A percentile compares a stretch with the other conserved stretches of the same genome.
These are phyloP conservation scores for Plasmopara viticola DNA, from an alignment of 352 stramenopile species.

Conservation along the genomic window DNA sequence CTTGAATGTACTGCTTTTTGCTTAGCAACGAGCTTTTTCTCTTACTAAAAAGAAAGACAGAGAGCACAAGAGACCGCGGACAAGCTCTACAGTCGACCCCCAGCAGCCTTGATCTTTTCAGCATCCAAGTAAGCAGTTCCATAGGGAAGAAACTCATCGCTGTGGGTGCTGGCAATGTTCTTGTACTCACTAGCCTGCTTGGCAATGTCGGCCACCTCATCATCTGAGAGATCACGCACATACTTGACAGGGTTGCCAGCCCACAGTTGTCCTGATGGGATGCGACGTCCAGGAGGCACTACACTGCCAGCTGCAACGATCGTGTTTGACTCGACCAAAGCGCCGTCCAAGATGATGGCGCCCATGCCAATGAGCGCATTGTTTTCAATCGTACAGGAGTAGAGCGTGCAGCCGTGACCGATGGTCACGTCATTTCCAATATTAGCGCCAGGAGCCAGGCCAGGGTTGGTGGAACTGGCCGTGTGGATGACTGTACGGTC, in stretches of 20 bases:
- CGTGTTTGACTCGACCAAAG: slow-evolving; percentile 89
- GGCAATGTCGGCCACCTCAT: slow-evolving; percentile 86
- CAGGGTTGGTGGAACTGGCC: slow-evolving; percentile 69
- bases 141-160: slow-evolving; percentile 86
- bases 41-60: slow-evolving; percentile 15
- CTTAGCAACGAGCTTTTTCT: slow-evolving; percentile 12
- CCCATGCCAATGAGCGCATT: slow-evolving; percentile 96
- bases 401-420: slow-evolving; percentile 92
- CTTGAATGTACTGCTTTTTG: no score
- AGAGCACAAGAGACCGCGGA: slow-evolving; percentile 7
- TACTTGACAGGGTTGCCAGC: slow-evolving; percentile 95
- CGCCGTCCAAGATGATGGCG: slow-evolving; percentile 89
- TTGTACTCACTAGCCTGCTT: slow-evolving; percentile 86
- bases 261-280: slow-evolving; percentile 92
- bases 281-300: slow-evolving; percentile 79
- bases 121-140: slow-evolving; percentile 85
- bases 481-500: slow-evolving; percentile 94
- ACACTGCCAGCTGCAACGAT: slow-evolving; percentile 95
- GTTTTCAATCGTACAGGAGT: slow-evolving; percentile 95
- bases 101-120: slow-evolving; percentile 80
- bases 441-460: slow-evolving; percentile 76
- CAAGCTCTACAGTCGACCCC: slow-evolving; percentile 65
- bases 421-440: slow-evolving; percentile 96
- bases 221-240: slow-evolving; percentile 88
- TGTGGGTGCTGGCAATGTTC: slow-evolving; percentile 78